Evolutionary conservation across 2,329 filamentous ascomycete species (phyloP).

Genomic region (Lachnellula suecica): DNA sequence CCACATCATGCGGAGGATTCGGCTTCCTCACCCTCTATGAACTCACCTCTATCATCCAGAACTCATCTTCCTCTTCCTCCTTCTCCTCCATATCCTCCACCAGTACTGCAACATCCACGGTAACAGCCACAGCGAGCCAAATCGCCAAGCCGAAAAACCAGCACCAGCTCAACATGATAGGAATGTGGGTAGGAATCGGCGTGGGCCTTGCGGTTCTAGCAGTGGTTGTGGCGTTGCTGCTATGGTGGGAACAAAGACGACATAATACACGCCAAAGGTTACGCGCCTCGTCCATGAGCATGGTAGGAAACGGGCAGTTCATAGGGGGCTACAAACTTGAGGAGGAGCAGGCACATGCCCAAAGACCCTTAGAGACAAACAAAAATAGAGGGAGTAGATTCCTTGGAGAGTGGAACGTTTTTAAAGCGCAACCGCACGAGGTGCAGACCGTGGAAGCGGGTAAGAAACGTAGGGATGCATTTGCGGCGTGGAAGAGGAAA

Average conservation of each 20-base stretch:
- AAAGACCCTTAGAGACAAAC: neutral
- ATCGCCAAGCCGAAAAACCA: neutral
- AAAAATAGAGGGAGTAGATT: neutral
- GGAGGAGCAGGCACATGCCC: neutral
- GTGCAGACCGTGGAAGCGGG: neutral
- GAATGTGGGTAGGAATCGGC: neutral
- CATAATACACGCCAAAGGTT: neutral
- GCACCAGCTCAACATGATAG: neutral
- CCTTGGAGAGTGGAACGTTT: neutral
- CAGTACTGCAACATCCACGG: neutral
- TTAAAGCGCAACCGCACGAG: neutral
- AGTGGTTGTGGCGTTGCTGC: neutral
- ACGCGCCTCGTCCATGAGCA: neutral
- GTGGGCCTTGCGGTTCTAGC: neutral
- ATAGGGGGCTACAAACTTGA: neutral
- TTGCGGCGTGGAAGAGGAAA: neutral
- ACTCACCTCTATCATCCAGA: slow-evolving; percentile 1
- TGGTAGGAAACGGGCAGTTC: neutral
- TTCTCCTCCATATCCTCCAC: neutral
- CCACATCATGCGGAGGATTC: slow-evolving; percentile 7
- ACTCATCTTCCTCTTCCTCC: neutral
- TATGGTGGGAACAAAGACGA: neutral
- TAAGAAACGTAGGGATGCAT: neutral
- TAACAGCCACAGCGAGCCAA: neutral
- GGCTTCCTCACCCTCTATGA: slow-evolving; percentile 10